Percentiles rank a stretch among this genome's conserved stretches.
phyloP scores from a whole-genome alignment of 208 protist genomes.

The Leishmania tropica region DNA sequence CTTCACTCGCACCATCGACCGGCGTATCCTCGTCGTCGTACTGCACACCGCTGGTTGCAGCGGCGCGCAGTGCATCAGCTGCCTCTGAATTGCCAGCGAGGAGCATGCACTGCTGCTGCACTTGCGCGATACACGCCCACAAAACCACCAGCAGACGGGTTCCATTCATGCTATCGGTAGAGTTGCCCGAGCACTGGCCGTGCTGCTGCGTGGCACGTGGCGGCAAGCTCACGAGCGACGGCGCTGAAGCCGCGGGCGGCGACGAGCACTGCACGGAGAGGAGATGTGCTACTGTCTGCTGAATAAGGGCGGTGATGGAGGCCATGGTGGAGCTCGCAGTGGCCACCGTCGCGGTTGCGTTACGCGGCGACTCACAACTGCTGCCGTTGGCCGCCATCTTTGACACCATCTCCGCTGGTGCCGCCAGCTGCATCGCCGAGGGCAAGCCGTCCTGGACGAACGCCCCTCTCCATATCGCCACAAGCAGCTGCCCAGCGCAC shows the following conservation, averaged over 20 bases:
- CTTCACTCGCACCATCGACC: not conserved
- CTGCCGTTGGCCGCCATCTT: not conserved
- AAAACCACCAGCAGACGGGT: constrained; percentile 23
- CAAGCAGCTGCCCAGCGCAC: constrained; percentile 25
- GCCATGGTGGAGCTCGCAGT: not conserved
- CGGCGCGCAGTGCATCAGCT: constrained; percentile 21
- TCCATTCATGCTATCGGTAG: constrained; percentile 8
- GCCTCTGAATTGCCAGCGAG: constrained; percentile 18
- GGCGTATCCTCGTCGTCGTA: constrained; percentile 8
- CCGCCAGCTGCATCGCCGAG: not conserved
- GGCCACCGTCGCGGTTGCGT: not conserved
- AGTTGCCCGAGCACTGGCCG: not conserved
- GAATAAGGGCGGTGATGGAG: not conserved
- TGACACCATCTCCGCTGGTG: not conserved
- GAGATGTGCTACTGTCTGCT: constrained; percentile 1
- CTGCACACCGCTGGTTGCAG: constrained; percentile 19
- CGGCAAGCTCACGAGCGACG: not conserved
- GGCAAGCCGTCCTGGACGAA: constrained; percentile 15
- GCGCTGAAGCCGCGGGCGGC: not conserved
- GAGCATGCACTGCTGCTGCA: constrained; percentile 31
- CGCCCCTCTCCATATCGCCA: constrained; percentile 15
- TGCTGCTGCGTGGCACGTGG: not conserved
- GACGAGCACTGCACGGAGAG: not conserved
- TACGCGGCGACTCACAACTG: not conserved
- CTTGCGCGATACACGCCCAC: constrained; percentile 21